Conservation (phyloP, 345 rosid species). For the Camelina hispida region DNA sequence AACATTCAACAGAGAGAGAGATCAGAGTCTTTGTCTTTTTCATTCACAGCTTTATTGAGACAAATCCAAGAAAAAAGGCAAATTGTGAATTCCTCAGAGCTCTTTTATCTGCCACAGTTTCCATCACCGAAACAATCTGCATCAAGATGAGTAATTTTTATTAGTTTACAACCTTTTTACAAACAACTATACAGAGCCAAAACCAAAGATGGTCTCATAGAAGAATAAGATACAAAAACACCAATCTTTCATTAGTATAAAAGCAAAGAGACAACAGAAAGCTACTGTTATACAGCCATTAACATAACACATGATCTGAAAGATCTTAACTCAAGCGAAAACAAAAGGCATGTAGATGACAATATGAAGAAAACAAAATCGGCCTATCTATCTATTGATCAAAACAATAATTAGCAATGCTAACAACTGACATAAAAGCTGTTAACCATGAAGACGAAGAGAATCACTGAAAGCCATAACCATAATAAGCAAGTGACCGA, state of each 20-base stretch:
- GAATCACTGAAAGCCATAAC: neutral
- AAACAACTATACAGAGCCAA: constrained; percentile 7
- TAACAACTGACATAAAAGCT: neutral
- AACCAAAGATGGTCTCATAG: neutral
- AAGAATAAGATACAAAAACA: constrained; percentile 4
- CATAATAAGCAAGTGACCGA: neutral
- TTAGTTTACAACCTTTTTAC: constrained; percentile 5
- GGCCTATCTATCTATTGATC: neutral
- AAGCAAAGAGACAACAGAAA: neutral
- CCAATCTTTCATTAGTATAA: neutral
- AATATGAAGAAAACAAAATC: neutral
- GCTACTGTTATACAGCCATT: neutral
- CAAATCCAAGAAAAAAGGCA: neutral
- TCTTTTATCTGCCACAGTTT: constrained; percentile 18
- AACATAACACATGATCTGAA: constrained; percentile 13
- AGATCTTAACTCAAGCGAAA: neutral
- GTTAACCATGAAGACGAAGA: neutral
- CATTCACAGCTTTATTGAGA: constrained; percentile 34
- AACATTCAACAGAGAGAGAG: constrained; percentile 13
- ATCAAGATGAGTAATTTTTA: neutral
- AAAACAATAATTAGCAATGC: neutral
- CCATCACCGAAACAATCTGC: constrained; percentile 31
- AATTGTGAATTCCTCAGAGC: constrained; percentile 4
- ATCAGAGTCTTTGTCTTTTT: constrained; percentile 12
- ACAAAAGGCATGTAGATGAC: neutral